phyloP scores from a whole-genome alignment of 2,329 filamentous ascomycete species.

The Alternaria gansuensis region DNA sequence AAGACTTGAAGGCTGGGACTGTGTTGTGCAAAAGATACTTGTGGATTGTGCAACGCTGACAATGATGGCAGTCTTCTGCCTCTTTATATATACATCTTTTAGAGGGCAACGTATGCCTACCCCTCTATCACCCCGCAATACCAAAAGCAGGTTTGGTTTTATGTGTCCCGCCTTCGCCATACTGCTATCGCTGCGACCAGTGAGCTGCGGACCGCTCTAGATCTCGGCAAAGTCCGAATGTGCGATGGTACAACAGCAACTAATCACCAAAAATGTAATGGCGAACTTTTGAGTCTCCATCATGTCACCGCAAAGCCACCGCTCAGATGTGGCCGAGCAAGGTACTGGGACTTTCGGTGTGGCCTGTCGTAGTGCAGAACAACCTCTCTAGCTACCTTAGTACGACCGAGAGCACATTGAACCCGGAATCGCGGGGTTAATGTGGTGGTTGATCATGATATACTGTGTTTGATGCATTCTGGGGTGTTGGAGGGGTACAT shows the following conservation, averaged over 20 bases:
- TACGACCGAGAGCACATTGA: not conserved
- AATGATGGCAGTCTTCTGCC: not conserved
- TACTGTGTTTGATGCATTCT: not conserved
- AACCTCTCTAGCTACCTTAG: not conserved
- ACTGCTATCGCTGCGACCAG: slow-evolving; percentile 5
- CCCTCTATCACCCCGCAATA: slow-evolving; percentile 14
- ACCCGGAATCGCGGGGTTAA: slow-evolving; percentile 1
- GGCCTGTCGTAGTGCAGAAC: not conserved
- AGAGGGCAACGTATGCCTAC: not conserved
- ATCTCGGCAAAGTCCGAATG: slow-evolving; percentile 9
- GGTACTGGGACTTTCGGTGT: not conserved
- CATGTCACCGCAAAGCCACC: slow-evolving; percentile 4
- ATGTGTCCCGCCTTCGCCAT: not conserved
- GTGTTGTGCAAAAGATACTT: not conserved
- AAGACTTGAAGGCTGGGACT: not conserved
- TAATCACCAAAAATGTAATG: slow-evolving; percentile 6
- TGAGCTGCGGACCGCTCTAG: slow-evolving; percentile 13
- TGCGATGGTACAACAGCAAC: not conserved
- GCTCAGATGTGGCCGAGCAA: not conserved
- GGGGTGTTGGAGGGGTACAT: slow-evolving; percentile 3
- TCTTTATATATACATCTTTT: slow-evolving; percentile 6
- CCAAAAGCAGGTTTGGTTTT: slow-evolving; percentile 12
- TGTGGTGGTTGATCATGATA: slow-evolving; percentile 1
- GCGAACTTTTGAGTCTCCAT: not conserved
- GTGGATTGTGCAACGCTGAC: not conserved